Evolutionary conservation across 169 alveolate genomes (phyloP), one percentile per base, ranked within the genome.

Genomic region (Cryptosporidium felis): DNA sequence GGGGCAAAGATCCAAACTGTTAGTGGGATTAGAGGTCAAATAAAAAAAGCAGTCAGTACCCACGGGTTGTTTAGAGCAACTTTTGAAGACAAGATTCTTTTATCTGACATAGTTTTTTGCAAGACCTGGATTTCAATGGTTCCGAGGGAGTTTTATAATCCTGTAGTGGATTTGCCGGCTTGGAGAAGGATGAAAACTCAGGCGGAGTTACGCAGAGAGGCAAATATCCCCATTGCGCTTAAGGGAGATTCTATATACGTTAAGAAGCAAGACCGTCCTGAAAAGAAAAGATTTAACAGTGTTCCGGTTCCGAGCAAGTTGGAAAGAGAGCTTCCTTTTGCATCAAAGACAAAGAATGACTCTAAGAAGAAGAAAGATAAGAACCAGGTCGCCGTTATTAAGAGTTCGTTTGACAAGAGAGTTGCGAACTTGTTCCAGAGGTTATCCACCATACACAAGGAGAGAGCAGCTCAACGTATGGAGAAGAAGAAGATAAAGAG

Each of bases 21-120:
- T 1, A 95, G 99, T 67, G 99, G 99, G 16, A 97, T 98, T 56
- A 94, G 99, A 62, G 99, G 99, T 2, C 96, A 97, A 53, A 96
- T 98, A 36, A 98, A 98, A 91, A 98, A 97, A 88, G 97, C 98
- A 30, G 81, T 92, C 2, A 95, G 94, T 56, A 95, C 96, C n/a
- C 95, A 94, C 21, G 99, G 99, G 0, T 92, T 94, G 16, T 97
- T 95, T 89, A 94, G 99, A 82, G 99, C 99, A 18, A 96, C 99
- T 9, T 98, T 98, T 89, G 99, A 98, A 89, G 99, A 98, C 90
- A 96, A 97, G 91, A 96, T 98, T 40, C 82, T 96, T 47, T 92
- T 95, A 91, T 96, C 99, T 51, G 99, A 98, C 93, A 81, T 98
- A 16, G 98, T 98, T 16, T 94, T 97, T 62, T 93, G 98, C 79